Evolutionary conservation across 192 early-diverging fungal genomes (phyloP).

Genomic region (Blastocladiella britannica): DNA sequence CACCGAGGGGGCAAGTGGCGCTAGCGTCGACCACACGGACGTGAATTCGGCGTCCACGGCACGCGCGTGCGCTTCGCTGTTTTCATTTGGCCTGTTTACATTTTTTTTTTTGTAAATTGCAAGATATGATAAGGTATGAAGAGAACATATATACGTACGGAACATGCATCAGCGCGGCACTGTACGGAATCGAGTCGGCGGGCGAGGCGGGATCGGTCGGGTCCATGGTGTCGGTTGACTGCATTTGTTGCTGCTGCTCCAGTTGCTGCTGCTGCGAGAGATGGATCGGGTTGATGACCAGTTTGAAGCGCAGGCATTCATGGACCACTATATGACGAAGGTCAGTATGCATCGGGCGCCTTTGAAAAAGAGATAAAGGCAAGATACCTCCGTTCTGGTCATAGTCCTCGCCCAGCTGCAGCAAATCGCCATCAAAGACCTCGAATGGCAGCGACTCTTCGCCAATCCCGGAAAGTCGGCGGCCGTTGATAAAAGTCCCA

Average conservation of each 20-base stretch:
- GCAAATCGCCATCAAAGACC: background rate
- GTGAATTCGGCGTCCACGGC: background rate
- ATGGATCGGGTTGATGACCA: too few species aligned
- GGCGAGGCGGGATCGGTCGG: background rate
- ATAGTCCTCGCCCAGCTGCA: conserved; percentile 1
- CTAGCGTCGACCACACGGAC: background rate
- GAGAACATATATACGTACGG: too few species aligned
- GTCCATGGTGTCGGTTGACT: background rate
- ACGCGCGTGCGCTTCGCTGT: background rate
- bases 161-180: background rate
- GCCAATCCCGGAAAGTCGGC: background rate
- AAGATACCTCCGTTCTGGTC: conserved; percentile 1
- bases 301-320: background rate
- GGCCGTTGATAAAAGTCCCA: background rate
- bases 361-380: too few species aligned
- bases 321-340: too few species aligned
- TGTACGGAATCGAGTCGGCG: background rate
- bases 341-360: too few species aligned
- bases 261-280: background rate
- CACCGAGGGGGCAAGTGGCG: background rate
- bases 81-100: background rate
- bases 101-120: background rate
- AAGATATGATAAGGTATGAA: too few species aligned
- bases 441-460: background rate
- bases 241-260: background rate